Base-by-base conservation (phyloP, 2,329 filamentous ascomycete species). In the Fonsecaea nubica region DNA sequence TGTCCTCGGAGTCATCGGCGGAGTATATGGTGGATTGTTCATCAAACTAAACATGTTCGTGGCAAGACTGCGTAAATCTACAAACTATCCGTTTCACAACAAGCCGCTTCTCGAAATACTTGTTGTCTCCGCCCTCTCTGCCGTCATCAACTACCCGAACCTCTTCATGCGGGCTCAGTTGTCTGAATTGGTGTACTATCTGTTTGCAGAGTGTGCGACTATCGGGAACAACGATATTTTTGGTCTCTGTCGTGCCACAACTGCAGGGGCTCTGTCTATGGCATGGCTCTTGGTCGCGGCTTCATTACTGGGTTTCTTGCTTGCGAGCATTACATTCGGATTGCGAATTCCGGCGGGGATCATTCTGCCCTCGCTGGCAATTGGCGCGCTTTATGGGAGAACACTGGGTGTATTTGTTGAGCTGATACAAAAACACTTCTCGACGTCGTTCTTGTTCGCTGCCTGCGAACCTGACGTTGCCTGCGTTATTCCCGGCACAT, bases 271-370 rank as follows among this genome's bases (percentile, higher is more conserved):
- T 2, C 89, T 90, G 4, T 89, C 89, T 58, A 94, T 93, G 59
- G 91, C 97, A 69, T 85, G 94, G 36, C 84, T 97, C 5, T 85
- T 99, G 15, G 79, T 98, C 6, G 85, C 96, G 67, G 95, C 93
- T 50, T 89, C 93, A 2, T 79, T 92, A 13, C 84, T 97, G 6
- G 95, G 93, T 65, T 94, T 97, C 79, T 85, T 93, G 70, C 87
- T 99, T 13, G 89, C 94, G 10, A 88, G 90, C 63, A 85, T 97
- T 69, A 98, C 94, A 0, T 99, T 99, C 76, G 95, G 95, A 52
- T 85, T 98, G 6, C 92, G 96, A 73, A 92, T 99, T 58, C 95
- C 95, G 8, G 94, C 95, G 1, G 95, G 95, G 54, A 97, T 99
- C 71, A 93, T 99, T 66, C 85, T 99, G 1, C 95, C 95, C 1